Evolutionary conservation across 768 basidiomycete species (phyloP).

Genomic region (Arthromyces matolae): DNA sequence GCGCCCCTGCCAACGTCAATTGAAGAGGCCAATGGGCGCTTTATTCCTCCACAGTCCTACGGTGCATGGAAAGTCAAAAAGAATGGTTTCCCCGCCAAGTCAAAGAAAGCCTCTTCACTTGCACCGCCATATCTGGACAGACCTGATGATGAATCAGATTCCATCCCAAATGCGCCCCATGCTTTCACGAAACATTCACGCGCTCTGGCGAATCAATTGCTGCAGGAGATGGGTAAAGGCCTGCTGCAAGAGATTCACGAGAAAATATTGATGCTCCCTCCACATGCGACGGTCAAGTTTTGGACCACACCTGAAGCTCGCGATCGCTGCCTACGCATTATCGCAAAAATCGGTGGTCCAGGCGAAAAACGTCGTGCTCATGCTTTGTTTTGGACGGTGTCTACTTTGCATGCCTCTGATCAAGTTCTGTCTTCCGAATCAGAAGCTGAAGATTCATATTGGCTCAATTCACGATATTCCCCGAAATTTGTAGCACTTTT

Average conservation of each 20-base stretch:
- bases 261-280: conserved; percentile 29
- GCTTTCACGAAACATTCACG: conserved; percentile 57
- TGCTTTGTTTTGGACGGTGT: conserved; percentile 49
- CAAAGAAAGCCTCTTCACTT: too few species aligned
- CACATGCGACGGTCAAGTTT: conserved; percentile 44
- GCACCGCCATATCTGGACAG: too few species aligned
- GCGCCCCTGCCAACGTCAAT: conserved; percentile 53
- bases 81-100: conserved; percentile 18
- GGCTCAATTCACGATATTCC: conserved; percentile 60
- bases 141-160: conserved; percentile 27
- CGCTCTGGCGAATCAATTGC: conserved; percentile 65
- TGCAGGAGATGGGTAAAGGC: conserved; percentile 67
- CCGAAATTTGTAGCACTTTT: conserved; percentile 51
- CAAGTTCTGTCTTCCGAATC: conserved; percentile 10
- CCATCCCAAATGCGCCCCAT: conserved; percentile 26
- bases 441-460: conserved; percentile 48
- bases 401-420: conserved; percentile 10
- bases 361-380: conserved; percentile 60
- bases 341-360: conserved; percentile 74
- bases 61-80: conserved; percentile 55
- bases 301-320: conserved; percentile 82
- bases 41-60: conserved; percentile 55
- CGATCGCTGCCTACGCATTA: conserved; percentile 69
- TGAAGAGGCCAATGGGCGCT: conserved; percentile 60
- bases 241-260: conserved; percentile 62